phyloP scores from a whole-genome alignment of 23 red algal genomes.

The Agarophyton chilense region DNA sequence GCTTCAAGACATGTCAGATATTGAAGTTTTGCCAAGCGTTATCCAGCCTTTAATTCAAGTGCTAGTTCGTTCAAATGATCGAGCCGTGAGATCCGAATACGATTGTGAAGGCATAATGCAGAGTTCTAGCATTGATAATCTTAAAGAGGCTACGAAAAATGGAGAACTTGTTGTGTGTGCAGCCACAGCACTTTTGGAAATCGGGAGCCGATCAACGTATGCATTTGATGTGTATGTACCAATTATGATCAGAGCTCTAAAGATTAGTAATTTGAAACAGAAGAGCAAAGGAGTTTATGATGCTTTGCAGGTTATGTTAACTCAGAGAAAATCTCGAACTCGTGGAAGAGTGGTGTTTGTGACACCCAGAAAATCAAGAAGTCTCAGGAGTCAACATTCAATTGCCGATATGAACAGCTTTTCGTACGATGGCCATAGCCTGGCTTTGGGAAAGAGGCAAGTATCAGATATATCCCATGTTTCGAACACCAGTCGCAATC shows the following conservation, averaged over 20 bases:
- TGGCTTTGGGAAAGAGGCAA: slow-evolving; percentile 1
- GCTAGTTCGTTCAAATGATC: slow-evolving; percentile 40
- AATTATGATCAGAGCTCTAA: slow-evolving; percentile 51
- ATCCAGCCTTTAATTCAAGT: slow-evolving; percentile 80
- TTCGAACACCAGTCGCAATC: background rate
- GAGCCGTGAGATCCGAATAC: background rate
- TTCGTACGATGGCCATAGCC: background rate
- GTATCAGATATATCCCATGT: background rate
- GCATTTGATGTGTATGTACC: slow-evolving; percentile 58
- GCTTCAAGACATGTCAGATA: slow-evolving; percentile 31
- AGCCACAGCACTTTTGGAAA: slow-evolving; percentile 38
- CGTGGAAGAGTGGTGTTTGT: background rate
- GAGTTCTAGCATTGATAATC: background rate
- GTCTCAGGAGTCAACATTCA: background rate
- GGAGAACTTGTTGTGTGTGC: slow-evolving; percentile 18
- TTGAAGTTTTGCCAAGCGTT: slow-evolving; percentile 80
- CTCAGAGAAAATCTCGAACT: background rate
- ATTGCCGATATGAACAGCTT: background rate
- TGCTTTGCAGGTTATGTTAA: slow-evolving; percentile 15
- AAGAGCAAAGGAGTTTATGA: slow-evolving; percentile 4
- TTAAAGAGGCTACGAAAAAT: background rate
- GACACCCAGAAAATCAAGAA: background rate
- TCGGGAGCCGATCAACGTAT: slow-evolving; percentile 13
- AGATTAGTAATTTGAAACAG: background rate
- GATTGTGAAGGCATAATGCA: background rate